These are phyloP conservation scores for Corymbia citriodora DNA, from an alignment of 441 rosid genomes.

Conservation along the genomic window DNA sequence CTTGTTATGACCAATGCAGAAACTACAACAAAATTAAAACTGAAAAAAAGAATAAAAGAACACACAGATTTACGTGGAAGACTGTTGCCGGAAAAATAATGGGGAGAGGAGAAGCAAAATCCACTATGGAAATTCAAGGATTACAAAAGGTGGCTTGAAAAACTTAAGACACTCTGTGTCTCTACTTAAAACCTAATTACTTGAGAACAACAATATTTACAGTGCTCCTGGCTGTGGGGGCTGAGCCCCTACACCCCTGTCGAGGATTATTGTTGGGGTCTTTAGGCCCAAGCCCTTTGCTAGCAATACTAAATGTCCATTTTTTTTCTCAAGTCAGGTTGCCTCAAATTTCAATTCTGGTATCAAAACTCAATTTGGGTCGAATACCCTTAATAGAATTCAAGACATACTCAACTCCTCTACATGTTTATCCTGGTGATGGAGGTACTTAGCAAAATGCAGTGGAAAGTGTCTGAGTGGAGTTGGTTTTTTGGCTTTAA, in stretches of 20 bases:
- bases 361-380: neutral
- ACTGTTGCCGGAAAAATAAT: neutral
- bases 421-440: neutral
- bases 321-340: no score
- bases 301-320: neutral
- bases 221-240: neutral
- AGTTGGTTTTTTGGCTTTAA: neutral
- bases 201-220: neutral
- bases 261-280: neutral
- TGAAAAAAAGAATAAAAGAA: no score
- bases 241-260: neutral
- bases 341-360: neutral
- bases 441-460: neutral
- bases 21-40: neutral
- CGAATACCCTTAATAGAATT: neutral
- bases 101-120: neutral
- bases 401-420: neutral
- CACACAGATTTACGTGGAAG: neutral
- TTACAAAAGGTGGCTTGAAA: neutral
- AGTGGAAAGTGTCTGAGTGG: neutral
- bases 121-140: neutral
- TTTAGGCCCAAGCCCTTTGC: neutral
- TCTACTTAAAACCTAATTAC: neutral
- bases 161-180: neutral
- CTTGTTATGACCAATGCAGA: neutral